phyloP scores from a whole-genome alignment of 2,329 filamentous ascomycete genomes.

The Fusarium ramigenum region DNA sequence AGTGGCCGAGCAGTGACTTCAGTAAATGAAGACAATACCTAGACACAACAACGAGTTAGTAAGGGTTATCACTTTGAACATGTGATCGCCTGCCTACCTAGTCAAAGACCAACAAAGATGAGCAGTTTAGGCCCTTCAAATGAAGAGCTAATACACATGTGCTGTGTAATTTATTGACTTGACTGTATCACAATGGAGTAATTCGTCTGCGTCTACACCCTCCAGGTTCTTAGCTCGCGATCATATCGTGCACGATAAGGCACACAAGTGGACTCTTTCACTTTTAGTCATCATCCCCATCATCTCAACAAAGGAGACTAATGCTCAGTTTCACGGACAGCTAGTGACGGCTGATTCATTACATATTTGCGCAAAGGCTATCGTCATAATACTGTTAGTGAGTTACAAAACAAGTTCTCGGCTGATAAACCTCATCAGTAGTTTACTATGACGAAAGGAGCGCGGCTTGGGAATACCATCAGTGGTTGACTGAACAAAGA shows the following conservation, averaged over 20 bases:
- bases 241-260: not conserved
- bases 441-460: not conserved
- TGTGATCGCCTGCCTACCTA: not conserved
- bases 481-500: not conserved
- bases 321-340: not conserved
- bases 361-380: too few species aligned
- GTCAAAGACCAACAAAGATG: not conserved
- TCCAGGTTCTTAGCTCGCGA: not conserved
- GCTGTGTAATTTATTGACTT: not conserved
- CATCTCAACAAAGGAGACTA: not conserved
- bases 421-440: not conserved
- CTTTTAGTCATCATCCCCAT: not conserved
- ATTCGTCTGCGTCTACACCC: not conserved
- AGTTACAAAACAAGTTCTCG: not conserved
- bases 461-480: not conserved
- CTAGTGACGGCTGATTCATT: not conserved
- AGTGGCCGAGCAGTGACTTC: not conserved
- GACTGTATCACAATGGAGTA: not conserved
- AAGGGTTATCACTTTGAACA: not conserved
- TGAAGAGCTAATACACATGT: not conserved
- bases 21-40: not conserved
- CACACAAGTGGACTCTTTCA: not conserved
- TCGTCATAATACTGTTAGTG: too few species aligned
- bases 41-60: not conserved
- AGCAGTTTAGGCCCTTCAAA: not conserved